Conservation (phyloP, 2,329 filamentous ascomycete genomes). For the Beauveria pseudobassiana region DNA sequence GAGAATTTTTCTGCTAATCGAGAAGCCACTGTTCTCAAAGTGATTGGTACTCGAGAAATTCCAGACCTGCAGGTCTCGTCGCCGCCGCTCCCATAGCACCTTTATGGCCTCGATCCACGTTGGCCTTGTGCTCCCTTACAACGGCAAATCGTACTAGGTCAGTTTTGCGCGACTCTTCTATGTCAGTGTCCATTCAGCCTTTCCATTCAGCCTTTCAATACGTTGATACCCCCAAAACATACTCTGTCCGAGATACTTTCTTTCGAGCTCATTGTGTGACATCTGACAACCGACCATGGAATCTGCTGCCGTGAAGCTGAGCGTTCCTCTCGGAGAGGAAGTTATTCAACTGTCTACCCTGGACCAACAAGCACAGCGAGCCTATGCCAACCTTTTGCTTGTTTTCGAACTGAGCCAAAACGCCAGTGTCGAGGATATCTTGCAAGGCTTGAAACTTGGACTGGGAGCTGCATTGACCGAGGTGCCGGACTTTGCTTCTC, state of each 20-base stretch:
- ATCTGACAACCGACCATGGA: neutral
- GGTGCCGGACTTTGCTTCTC: neutral
- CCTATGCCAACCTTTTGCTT: neutral
- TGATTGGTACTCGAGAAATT: too few relatives aligned
- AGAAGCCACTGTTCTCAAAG: too few relatives aligned
- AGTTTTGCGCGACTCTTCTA: too few relatives aligned
- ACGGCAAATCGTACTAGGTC: too few relatives aligned
- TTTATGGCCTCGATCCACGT: too few relatives aligned
- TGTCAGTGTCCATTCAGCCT: too few relatives aligned
- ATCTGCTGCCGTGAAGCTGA: neutral
- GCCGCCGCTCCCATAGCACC: too few relatives aligned
- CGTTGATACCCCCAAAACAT: too few relatives aligned
- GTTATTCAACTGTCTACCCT: neutral
- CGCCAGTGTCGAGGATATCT: neutral
- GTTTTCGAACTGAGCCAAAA: neutral
- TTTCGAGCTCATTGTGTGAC: neutral
- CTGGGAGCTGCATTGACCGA: neutral
- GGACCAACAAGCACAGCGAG: neutral
- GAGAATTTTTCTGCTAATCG: too few relatives aligned
- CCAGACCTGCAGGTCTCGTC: too few relatives aligned
- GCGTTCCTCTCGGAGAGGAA: neutral
- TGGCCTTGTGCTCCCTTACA: too few relatives aligned
- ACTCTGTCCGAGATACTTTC: neutral
- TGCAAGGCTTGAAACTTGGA: neutral
- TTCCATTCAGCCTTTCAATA: too few relatives aligned